Base-by-base conservation (phyloP, 106 monocot genomes). In the Narthecium ossifragum region DNA sequence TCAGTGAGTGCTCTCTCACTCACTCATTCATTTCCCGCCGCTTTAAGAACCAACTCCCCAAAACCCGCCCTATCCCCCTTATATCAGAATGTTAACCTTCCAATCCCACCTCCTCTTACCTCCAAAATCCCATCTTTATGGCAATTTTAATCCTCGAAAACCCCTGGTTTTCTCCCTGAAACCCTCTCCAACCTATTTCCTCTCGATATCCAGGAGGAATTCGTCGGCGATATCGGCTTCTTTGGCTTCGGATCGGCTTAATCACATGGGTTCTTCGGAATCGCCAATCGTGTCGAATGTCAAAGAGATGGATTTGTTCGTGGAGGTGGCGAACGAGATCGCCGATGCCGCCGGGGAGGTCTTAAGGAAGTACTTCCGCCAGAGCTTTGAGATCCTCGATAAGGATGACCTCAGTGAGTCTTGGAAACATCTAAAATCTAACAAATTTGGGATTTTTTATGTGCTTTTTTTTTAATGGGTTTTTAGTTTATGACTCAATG, bases 351-450 rank as follows among this genome's bases (percentile, higher is more conserved):
- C 87, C 38, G 98, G 84, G 0, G 81, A 74, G 52, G 84, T 98
- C 30, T 67, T 98, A 30, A 71, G 81, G 21, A 98, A 90, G 79
- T 87, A 98, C 46, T 98, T 98, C 66, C 84, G 90, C 34, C 78
- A 98, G 79, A 70, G 58, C 34, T 74, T 87, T 47, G 81, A 81
- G 33, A 68, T 98, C 37, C 59, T 84, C 53, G 91, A 85, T 67
- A 98, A 98, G 72, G 81, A 79, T 41, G 91, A 98, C 38, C 87
- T 77, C 28, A 98, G 98, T 91, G 43, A 47, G 82, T 73, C n/a
- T 27, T 46, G 22, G 14, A 14, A 1, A 34, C 0, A 2, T 5
- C 2, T 53, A 34, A 17, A 27, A 15, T 37, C 26, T 22, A 37
- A 20, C 2, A 28, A 7, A 23, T 18, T 11, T 59, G 4, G n/a